A percentile compares a stretch with the other conserved stretches of the same genome.
These are phyloP conservation scores for Monosporascus sp. DNA, from an alignment of 2,329 filamentous ascomycete species.

Conservation along the genomic window DNA sequence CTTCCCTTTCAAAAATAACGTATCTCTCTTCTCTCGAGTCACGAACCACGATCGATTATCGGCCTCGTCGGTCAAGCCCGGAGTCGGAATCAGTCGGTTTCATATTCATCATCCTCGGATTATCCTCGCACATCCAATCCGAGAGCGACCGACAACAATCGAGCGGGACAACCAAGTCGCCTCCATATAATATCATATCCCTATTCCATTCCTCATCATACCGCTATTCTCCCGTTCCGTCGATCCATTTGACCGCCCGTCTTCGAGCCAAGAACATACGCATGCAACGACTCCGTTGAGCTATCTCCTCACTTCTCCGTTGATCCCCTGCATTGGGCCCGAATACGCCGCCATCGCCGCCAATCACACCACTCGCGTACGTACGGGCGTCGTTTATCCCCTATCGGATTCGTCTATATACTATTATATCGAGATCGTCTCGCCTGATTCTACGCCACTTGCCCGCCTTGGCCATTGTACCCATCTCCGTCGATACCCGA, in stretches of 20 bases:
- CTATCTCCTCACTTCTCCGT: neutral
- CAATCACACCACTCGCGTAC: neutral
- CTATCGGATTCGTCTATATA: neutral
- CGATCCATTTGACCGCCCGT: neutral
- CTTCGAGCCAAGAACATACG: neutral
- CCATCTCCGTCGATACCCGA: neutral
- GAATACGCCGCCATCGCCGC: neutral
- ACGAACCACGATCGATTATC: neutral
- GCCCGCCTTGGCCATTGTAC: neutral
- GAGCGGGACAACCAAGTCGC: neutral
- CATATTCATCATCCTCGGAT: no score
- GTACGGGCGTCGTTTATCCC: neutral
- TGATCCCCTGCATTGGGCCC: neutral
- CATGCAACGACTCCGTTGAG: neutral
- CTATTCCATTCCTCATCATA: neutral
- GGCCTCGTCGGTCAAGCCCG: neutral
- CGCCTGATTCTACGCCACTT: neutral
- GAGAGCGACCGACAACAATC: neutral
- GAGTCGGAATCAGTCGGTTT: neutral
- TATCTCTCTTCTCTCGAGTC: neutral
- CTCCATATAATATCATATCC: neutral
- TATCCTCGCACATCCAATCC: no score
- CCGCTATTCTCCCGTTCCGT: neutral
- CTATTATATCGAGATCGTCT: neutral
- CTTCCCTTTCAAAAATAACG: neutral